Base-by-base conservation (phyloP, 345 rosid genomes). In the Erodium maritimum region DNA sequence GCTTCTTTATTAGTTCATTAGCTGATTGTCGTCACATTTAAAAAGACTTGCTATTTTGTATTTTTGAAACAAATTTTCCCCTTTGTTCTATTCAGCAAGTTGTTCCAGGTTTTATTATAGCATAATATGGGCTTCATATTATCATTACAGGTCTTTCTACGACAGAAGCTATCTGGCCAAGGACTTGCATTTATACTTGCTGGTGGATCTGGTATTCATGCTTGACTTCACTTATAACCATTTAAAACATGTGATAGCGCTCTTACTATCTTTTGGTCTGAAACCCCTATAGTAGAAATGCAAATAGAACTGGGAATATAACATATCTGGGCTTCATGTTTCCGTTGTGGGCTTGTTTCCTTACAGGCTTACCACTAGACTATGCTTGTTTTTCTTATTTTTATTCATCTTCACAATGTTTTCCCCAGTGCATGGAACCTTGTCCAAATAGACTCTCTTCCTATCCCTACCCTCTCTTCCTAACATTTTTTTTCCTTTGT, bases 111-210 rank as follows among this genome's bases (percentile, higher is more conserved):
- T 42, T 3, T 42, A 42, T 7, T 42, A 12, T 4, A 29, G 1
- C 37, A 29, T 29, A 29, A 29, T 4, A 23, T 5, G 6, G 52
- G 19, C 20, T 5, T 2, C 18, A 22, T 21, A 21, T 29, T 62
- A 34, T 61, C 57, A 21, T 73, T 65, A n/a, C 61, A 93, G 99
- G 96, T 82, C 52, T 83, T 89, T 79, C 76, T 93, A 71, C 83
- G 96, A 67, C 99, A 93, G 81, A 87, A 73, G 71, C 50, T 89
- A 65, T 67, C 95, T 20, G 99, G 99, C 25, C 95, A 83, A 74
- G 99, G 99, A 61, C 94, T 93, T 71, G 97, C 95, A 48, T 93
- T 93, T 67, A 82, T 93, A 67, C 65, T 81, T 37, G 99, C 87
- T 2, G 95, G 99, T 70, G 99, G 99, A 79, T 83, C 99, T 68